These are phyloP conservation scores for Lathyrus sativus DNA, from an alignment of 306 rosid genomes.

Conservation along the genomic window DNA sequence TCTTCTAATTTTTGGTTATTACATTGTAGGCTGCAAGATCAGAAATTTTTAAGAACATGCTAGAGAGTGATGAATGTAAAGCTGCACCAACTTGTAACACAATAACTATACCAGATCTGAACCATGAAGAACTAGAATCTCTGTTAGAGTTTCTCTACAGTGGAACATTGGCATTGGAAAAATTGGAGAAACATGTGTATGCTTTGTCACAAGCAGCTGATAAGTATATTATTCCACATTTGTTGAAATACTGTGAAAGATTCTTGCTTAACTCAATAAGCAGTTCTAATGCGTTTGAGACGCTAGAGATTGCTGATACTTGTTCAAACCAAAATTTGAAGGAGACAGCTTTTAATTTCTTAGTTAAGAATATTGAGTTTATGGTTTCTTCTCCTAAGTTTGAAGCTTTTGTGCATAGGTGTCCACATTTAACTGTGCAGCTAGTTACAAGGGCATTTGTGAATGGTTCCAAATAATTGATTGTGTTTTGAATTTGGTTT, in stretches of 20 bases:
- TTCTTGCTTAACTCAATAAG: constrained; percentile 49
- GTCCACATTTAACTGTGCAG: constrained; percentile 71
- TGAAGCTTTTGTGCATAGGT: constrained; percentile 64
- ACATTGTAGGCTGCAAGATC: constrained; percentile 67
- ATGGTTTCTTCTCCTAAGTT: constrained; percentile 52
- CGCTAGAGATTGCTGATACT: constrained; percentile 64
- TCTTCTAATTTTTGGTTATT: background rate
- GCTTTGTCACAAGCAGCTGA: constrained; percentile 73
- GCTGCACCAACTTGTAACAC: constrained; percentile 48
- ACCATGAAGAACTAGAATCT: constrained; percentile 59
- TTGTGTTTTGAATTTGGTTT: constrained; percentile 6
- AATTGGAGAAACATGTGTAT: constrained; percentile 59
- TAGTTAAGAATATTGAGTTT: constrained; percentile 55
- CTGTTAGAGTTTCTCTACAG: constrained; percentile 71
- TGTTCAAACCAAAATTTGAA: constrained; percentile 56
- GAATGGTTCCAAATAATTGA: constrained; percentile 39
- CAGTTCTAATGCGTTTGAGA: constrained; percentile 54
- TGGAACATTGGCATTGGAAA: constrained; percentile 53
- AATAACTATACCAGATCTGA: constrained; percentile 59
- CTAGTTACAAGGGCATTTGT: constrained; percentile 61
- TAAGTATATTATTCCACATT: constrained; percentile 67
- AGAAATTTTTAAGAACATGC: constrained; percentile 71
- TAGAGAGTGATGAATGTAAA: constrained; percentile 72
- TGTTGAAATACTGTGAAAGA: constrained; percentile 63
- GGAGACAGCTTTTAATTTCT: constrained; percentile 57